Evolutionary conservation across 345 rosid genomes (phyloP).

Genomic region (Hypericum perforatum): DNA sequence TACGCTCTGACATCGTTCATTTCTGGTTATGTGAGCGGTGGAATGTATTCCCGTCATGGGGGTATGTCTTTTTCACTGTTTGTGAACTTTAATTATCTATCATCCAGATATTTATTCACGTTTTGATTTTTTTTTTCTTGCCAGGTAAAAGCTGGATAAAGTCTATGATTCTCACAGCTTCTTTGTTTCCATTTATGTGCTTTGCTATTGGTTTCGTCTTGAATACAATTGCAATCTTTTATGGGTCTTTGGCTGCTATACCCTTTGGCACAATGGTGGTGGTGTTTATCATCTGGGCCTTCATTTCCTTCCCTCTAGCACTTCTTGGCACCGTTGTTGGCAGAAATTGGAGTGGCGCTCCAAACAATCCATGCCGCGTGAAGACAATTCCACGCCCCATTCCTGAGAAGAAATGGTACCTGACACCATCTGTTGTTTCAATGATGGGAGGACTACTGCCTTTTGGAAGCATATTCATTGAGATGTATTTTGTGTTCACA

Average conservation of each 20-base stretch:
- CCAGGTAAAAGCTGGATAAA: conserved; percentile 92
- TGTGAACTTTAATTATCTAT: not conserved
- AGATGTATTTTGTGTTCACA: conserved; percentile 95
- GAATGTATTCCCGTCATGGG: conserved; percentile 96
- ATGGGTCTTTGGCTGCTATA: conserved; percentile 89
- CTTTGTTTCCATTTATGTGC: conserved; percentile 86
- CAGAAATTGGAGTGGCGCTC: conserved; percentile 92
- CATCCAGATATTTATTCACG: conserved; percentile 6
- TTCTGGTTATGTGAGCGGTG: conserved; percentile 98
- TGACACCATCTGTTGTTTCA: conserved; percentile 83
- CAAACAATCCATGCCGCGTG: conserved; percentile 91
- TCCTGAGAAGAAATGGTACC: conserved; percentile 95
- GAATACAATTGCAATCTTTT: conserved; percentile 84
- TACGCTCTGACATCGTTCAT: conserved; percentile 97
- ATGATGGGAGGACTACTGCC: conserved; percentile 91
- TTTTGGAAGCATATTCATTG: conserved; percentile 92
- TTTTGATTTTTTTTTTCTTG: conserved; percentile 6
- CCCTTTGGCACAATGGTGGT: conserved; percentile 96
- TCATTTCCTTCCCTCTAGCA: conserved; percentile 88
- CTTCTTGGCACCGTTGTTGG: conserved; percentile 93
- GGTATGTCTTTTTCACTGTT: conserved; percentile 39
- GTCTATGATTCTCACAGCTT: conserved; percentile 90
- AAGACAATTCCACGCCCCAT: conserved; percentile 95
- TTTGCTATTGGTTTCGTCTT: conserved; percentile 80
- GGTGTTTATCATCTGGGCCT: conserved; percentile 85